Conservation (phyloP, 768 basidiomycete species). For the Mycena alexandri region DNA sequence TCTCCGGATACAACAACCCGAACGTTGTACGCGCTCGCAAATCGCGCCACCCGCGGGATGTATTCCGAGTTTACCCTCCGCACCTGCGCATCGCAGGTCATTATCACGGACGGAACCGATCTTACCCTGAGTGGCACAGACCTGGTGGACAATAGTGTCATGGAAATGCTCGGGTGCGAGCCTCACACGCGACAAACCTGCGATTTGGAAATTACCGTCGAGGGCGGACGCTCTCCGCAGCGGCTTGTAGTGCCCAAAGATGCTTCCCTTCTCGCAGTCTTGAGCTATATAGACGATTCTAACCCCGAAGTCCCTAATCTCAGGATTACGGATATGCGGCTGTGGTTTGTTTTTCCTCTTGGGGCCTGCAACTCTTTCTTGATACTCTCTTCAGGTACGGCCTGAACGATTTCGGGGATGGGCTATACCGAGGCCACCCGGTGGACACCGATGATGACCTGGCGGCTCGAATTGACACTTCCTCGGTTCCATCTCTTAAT, state of each 20-base stretch:
- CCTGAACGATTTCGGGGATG: constrained; percentile 33
- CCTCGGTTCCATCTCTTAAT: neutral
- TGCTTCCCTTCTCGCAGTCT: constrained; percentile 36
- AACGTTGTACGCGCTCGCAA: constrained; percentile 40
- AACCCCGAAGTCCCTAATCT: neutral
- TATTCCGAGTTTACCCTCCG: constrained; percentile 37
- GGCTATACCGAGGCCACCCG: constrained; percentile 9
- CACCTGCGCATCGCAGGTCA: constrained; percentile 14
- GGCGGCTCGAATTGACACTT: neutral
- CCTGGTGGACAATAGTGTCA: constrained; percentile 34
- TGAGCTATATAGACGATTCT: constrained; percentile 32
- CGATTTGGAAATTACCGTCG: constrained; percentile 28
- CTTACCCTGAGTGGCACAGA: constrained; percentile 26
- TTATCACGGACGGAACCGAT: constrained; percentile 30
- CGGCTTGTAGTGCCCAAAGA: constrained; percentile 36
- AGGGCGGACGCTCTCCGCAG: constrained; percentile 3
- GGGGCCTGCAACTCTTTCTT: neutral
- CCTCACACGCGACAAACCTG: constrained; percentile 32
- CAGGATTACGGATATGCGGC: constrained; percentile 32
- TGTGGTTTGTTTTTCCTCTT: constrained; percentile 36
- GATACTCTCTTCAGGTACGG: constrained; percentile 32
- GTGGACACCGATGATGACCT: neutral
- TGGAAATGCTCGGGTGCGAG: constrained; percentile 28
- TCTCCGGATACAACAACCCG: constrained; percentile 33
- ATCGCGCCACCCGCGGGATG: constrained; percentile 41